Base-by-base conservation (phyloP, 148 eudicot species). In the Nyssa sinensis region DNA sequence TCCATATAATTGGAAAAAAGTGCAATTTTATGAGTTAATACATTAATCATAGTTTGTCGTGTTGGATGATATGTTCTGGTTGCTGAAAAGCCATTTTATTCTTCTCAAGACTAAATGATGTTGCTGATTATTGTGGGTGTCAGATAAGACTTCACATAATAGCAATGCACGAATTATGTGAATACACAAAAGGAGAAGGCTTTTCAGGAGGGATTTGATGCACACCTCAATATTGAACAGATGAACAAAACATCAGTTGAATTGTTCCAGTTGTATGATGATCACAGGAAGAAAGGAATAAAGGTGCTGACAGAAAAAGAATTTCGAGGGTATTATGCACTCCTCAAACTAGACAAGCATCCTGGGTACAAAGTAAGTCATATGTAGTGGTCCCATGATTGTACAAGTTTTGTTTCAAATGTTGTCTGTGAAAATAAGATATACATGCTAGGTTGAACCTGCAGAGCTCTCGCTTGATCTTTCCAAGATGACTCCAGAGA, bases 191-290 rank as follows among this genome's bases (percentile, higher is more conserved):
- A 80, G 99, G 98, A 83, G 97, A 93, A 72, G 99, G 98, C 60
- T 95, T 95, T 81, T 86, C 97, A n/a, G 0, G 98, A 91, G 82
- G 99, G 98, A 76, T 93, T 95, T 82, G 98, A 95, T 80, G 98
- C 99, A 11, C 99, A 95, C 76, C 94, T 95, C 49, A 93, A 95
- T 78, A 95, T 95, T 72, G 99, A 95, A 79, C 98, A 95, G 88
- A 95, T 95, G 99, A 93, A 95, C 78, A 95, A 93, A 87, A 88
- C 99, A 74, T 95, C 97, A 47, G 99, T 95, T 67, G 99, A 93
- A 76, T 81, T 93, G 66, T 95, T 95, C 78, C 99, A 95, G 75
- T 65, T 95, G 82, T 95, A 95, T 77, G 99, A 95, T 70, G 98
- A 95, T 76, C 97, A 95, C 83, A 84, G 98, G 76, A 95, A 91